Conservation (phyloP, 2,329 filamentous ascomycete genomes). For the Penicillium oxalicum region DNA sequence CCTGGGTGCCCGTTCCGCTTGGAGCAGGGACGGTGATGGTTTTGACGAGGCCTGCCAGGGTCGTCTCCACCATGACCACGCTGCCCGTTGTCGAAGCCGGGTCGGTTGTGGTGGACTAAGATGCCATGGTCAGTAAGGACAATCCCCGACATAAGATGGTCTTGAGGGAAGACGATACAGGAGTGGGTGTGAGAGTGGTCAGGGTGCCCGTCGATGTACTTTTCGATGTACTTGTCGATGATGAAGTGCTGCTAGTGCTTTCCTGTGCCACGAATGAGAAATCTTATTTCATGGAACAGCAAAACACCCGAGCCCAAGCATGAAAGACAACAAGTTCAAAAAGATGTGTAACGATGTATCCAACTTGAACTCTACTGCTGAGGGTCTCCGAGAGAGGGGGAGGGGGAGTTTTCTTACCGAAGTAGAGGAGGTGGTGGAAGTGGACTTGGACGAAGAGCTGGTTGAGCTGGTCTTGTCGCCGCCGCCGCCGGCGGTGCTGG, state of each 20-base stretch:
- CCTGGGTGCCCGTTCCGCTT: constrained; percentile 13
- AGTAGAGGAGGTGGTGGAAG: constrained; percentile 14
- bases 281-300: constrained; percentile 11
- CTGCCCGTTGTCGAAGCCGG: constrained; percentile 12
- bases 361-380: background rate
- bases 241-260: constrained; percentile 12
- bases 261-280: constrained; percentile 18
- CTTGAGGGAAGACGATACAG: constrained; percentile 7
- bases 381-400: background rate
- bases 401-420: constrained; percentile 19
- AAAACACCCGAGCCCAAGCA: constrained; percentile 4
- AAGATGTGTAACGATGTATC: background rate
- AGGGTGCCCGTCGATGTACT: constrained; percentile 11
- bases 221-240: constrained; percentile 15
- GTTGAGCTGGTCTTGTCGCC: constrained; percentile 9
- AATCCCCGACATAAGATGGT: background rate
- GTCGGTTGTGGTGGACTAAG: constrained; percentile 11
- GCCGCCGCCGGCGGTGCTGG: constrained; percentile 26
- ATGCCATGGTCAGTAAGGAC: constrained; percentile 5
- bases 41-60: constrained; percentile 22
- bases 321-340: constrained; percentile 2
- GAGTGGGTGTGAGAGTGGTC: constrained; percentile 6
- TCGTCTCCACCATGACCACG: constrained; percentile 19
- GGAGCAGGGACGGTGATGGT: constrained; percentile 26
- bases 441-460: background rate